Percentiles rank a stretch among this genome's conserved stretches.
phyloP scores from a whole-genome alignment of 139 green algal genomes.

The Tetraselmis striata region DNA sequence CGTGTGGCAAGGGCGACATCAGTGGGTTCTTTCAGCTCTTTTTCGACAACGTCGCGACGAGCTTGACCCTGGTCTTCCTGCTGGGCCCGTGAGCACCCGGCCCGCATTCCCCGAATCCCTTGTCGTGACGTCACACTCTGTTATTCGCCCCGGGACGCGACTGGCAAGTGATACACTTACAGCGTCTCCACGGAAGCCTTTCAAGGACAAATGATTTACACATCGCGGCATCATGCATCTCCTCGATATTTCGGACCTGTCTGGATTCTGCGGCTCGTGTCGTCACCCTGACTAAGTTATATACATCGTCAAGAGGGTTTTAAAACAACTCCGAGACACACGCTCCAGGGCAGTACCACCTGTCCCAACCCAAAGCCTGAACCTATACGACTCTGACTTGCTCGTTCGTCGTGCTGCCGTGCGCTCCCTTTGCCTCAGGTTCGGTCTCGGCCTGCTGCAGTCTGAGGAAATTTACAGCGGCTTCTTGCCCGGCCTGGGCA shows the following conservation, averaged over 20 bases:
- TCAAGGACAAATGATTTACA: no score
- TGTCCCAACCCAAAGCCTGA: no score
- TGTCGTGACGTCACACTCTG: neutral
- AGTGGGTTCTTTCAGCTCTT: conserved; percentile 17
- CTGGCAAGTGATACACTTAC: neutral
- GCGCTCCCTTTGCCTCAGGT: neutral
- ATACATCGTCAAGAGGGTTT: no score
- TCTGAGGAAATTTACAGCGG: conserved; percentile 10
- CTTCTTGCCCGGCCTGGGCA: conserved; percentile 4
- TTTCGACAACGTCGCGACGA: conserved; percentile 16
- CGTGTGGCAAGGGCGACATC: conserved; percentile 7
- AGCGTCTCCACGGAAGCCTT: no score
- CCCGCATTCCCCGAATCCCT: neutral
- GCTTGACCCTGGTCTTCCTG: neutral
- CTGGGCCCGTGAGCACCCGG: neutral
- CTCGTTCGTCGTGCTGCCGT: neutral
- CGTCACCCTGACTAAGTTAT: no score
- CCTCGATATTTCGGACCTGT: no score
- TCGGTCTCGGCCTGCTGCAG: neutral
- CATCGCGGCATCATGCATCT: no score
- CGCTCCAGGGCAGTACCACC: no score
- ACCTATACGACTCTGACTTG: neutral
- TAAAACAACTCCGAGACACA: no score
- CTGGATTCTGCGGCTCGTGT: no score
- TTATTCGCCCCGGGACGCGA: neutral